A percentile compares a stretch with the other conserved stretches of the same genome.
phyloP scores from a whole-genome alignment of 352 stramenopile species.

The Globisporangium nodosum region DNA sequence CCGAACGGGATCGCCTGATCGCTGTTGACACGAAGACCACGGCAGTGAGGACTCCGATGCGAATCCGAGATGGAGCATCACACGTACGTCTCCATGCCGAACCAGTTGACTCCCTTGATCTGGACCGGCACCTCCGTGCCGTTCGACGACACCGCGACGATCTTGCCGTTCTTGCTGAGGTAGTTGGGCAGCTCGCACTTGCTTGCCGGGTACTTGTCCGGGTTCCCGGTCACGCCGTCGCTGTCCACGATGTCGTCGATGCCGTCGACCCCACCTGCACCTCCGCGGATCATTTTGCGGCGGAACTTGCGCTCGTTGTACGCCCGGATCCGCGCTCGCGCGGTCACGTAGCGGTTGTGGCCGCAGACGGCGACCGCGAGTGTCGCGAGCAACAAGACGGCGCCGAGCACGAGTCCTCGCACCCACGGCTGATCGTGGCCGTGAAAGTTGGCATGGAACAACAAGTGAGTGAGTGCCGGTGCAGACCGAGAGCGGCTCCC shows the following conservation, averaged over 20 bases:
- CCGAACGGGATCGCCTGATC: slow-evolving; percentile 53
- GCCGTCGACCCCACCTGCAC: slow-evolving; percentile 19
- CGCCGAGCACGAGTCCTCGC: neutral
- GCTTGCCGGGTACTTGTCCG: slow-evolving; percentile 46
- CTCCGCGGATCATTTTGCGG: slow-evolving; percentile 36
- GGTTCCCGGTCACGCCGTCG: slow-evolving; percentile 51
- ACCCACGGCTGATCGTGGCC: slow-evolving; percentile 1
- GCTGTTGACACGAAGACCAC: slow-evolving; percentile 1
- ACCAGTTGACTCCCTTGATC: slow-evolving; percentile 74
- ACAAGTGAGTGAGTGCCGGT: too few species aligned
- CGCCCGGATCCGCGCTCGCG: slow-evolving; percentile 9
- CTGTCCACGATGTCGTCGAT: slow-evolving; percentile 29
- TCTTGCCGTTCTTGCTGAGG: slow-evolving; percentile 22
- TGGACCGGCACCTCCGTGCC: slow-evolving; percentile 44
- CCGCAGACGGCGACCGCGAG: slow-evolving; percentile 4
- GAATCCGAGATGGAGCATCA: neutral
- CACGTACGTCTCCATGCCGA: slow-evolving; percentile 62
- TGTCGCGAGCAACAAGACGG: neutral
- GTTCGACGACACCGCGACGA: slow-evolving; percentile 23
- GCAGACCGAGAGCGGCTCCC: neutral
- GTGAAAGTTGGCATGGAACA: neutral
- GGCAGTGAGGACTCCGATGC: neutral
- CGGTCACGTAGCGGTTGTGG: slow-evolving; percentile 1
- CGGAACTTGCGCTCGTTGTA: slow-evolving; percentile 22
- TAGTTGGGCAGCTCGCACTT: slow-evolving; percentile 56